Conservation (phyloP, 768 basidiomycete species). For the Rhodotorula babjevae region DNA sequence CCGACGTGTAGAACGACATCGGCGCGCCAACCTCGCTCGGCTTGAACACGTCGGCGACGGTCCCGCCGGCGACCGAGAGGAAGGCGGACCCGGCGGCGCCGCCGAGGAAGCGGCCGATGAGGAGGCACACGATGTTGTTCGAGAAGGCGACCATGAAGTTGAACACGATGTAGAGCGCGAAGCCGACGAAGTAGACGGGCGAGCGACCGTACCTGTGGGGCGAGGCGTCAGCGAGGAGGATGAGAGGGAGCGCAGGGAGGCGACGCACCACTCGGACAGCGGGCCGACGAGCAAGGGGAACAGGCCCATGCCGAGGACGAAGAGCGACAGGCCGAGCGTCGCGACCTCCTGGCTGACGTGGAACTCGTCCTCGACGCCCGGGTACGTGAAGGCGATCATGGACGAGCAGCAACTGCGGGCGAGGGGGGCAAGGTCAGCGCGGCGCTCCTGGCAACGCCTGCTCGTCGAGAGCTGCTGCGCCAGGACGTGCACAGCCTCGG, state of each 20-base stretch:
- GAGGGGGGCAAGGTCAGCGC: background rate
- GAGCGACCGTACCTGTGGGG: slow-evolving; percentile 4
- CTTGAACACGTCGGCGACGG: slow-evolving; percentile 52
- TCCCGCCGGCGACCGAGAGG: slow-evolving; percentile 61
- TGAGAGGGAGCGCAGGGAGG: slow-evolving; percentile 8
- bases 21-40: slow-evolving; percentile 45
- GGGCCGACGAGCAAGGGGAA: slow-evolving; percentile 48
- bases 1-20: slow-evolving; percentile 57
- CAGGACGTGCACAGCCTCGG: too few relatives aligned
- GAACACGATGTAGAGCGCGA: slow-evolving; percentile 29
- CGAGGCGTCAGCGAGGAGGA: background rate
- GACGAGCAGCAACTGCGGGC: slow-evolving; percentile 10
- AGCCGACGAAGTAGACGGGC: slow-evolving; percentile 35
- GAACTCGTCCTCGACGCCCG: slow-evolving; percentile 52
- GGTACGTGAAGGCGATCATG: slow-evolving; percentile 31
- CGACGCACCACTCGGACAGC: slow-evolving; percentile 54
- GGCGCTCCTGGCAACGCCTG: too few relatives aligned
- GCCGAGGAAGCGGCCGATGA: slow-evolving; percentile 60
- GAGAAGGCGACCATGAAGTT: slow-evolving; percentile 59
- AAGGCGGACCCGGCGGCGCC: slow-evolving; percentile 60
- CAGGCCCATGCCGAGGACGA: slow-evolving; percentile 33
- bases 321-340: slow-evolving; percentile 39
- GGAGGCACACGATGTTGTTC: slow-evolving; percentile 56
- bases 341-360: slow-evolving; percentile 57
- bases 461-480: too few relatives aligned